These are phyloP conservation scores for Rhodotorula mucilaginosa DNA, from an alignment of 1,284 basidiomycete species.

Conservation along the genomic window DNA sequence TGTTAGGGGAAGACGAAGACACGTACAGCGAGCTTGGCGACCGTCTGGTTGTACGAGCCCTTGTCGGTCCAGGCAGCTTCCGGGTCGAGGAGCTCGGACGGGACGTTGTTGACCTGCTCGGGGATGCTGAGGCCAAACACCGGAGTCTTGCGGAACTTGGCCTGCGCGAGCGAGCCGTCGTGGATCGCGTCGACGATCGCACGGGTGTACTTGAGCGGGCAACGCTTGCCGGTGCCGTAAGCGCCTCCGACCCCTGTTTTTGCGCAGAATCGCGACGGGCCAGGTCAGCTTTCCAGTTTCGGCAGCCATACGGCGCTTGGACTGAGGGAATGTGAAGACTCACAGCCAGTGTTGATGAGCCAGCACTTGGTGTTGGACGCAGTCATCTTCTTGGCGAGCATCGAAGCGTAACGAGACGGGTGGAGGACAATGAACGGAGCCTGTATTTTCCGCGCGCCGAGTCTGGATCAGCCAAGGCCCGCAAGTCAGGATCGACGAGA, in stretches of 20 bases:
- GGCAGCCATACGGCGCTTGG: not conserved
- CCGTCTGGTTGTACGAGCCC: conserved; percentile 57
- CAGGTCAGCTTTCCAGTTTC: too few species aligned
- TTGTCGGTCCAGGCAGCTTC: conserved; percentile 46
- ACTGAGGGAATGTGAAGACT: conserved; percentile 47
- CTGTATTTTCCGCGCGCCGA: not conserved
- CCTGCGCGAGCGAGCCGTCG: conserved; percentile 81
- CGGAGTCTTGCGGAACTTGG: conserved; percentile 79
- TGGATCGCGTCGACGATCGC: conserved; percentile 97
- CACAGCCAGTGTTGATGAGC: conserved; percentile 95
- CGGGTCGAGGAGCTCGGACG: conserved; percentile 79
- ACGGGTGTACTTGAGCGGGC: conserved; percentile 89
- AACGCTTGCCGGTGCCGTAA: conserved; percentile 79
- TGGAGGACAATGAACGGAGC: conserved; percentile 99
- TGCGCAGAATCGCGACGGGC: conserved; percentile 48
- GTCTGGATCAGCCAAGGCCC: conserved; percentile 60
- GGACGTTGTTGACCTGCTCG: conserved; percentile 74
- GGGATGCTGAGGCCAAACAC: conserved; percentile 59
- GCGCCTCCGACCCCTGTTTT: conserved; percentile 87
- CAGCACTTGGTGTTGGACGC: conserved; percentile 88
- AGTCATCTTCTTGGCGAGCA: conserved; percentile 94
- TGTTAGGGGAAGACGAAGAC: too few species aligned
- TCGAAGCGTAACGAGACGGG: conserved; percentile 76
- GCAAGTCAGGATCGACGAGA: not conserved
- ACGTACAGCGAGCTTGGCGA: conserved; percentile 62